Conservation (phyloP, 2,329 filamentous ascomycete species). For the Epichloe coenophiala region DNA sequence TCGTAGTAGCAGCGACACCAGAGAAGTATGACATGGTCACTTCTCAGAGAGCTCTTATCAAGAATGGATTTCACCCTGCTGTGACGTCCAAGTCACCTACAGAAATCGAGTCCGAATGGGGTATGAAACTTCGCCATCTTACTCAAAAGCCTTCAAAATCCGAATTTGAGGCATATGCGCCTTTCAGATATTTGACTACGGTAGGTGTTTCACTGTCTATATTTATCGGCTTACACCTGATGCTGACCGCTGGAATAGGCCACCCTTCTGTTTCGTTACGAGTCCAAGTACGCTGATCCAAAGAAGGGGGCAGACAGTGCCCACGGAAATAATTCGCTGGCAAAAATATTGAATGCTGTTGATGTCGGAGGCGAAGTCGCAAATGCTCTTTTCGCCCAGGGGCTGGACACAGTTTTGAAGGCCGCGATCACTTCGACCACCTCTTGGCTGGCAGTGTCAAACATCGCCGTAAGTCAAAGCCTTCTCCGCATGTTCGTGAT, state of each 20-base stretch:
- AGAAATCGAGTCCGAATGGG: constrained; percentile 4
- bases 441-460: constrained; percentile 12
- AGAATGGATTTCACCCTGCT: constrained; percentile 8
- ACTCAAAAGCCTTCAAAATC: neutral
- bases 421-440: constrained; percentile 11
- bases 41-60: constrained; percentile 6
- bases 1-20: neutral
- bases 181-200: constrained; percentile 5
- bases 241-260: neutral
- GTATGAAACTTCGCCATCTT: neutral
- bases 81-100: constrained; percentile 6
- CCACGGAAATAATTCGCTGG: neutral
- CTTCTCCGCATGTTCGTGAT: neutral
- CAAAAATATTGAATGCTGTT: constrained; percentile 1
- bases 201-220: neutral
- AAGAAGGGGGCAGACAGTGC: neutral
- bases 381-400: constrained; percentile 10
- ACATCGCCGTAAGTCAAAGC: constrained; percentile 11
- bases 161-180: neutral
- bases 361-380: constrained; percentile 10
- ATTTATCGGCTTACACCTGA: neutral
- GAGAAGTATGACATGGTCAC: constrained; percentile 7
- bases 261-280: constrained; percentile 7
- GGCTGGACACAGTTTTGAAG: constrained; percentile 11
- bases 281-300: neutral